Base-by-base conservation (phyloP, 1,139 yeast genomes). In the Debaryomycetaceae sp. region DNA sequence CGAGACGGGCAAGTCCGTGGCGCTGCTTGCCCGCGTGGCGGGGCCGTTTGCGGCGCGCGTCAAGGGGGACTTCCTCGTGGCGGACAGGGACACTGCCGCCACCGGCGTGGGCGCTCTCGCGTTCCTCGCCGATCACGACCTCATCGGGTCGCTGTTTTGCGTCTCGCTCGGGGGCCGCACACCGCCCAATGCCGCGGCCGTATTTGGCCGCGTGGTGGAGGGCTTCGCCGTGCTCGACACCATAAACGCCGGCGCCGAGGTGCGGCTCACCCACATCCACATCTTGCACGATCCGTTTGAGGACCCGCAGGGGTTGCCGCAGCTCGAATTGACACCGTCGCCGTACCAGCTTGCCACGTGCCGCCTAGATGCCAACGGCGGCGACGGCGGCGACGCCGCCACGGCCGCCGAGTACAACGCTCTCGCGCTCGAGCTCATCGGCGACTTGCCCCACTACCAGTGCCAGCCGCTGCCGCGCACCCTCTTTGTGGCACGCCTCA, bases 391-490 rank as follows among this genome's bases (percentile, higher is more conserved):
- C 14, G 10, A 17, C 13, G 3, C 14, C 11, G 12, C 31, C 9
- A n/a, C 11, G 4, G 16, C n/a, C 16, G 25, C 18, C 25, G 53
- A 62, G 16, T 56, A 75, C 1, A 73, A 72, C 36, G 83, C 84
- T 3, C 46, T 79, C 23, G 71, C 84, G 1, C 55, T 80, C 30
- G 85, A 80, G 41, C 55, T 79, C 39, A 58, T 80, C 27, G 85
- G 84, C 0, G 86, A 80, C 42, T 43, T 79, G n/a, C 78, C 82
- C 0, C 61, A 62, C 32, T 78, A 81, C 4, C 69, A 68, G 14
- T 71, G 69, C 17, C 65, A 68, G 39, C 88, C 88, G 0, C 68
- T 77, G 30, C 85, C 81, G 32, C 65, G 63, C 28, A 75, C 78
- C 3, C 46, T 80, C 11, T 80, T 80, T 45, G 69, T 80, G 2